Evolutionary conservation across 306 rosid genomes (phyloP).

Genomic region (Ziziphus jujuba): DNA sequence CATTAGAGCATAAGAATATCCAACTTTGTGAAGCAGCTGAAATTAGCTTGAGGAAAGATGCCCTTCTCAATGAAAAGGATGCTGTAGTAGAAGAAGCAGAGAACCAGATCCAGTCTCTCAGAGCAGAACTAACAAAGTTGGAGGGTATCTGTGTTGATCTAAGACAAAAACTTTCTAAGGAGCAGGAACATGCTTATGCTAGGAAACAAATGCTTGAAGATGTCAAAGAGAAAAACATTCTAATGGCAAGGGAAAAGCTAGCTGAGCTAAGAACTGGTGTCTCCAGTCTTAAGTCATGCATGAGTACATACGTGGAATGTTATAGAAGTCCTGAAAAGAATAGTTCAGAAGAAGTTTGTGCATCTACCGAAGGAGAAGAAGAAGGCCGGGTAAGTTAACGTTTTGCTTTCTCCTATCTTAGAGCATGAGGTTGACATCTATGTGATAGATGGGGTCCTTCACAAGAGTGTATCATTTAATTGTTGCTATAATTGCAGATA

Average conservation of each 20-base stretch:
- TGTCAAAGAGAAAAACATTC: conserved; percentile 54
- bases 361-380: conserved; percentile 37
- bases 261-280: conserved; percentile 74
- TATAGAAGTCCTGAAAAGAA: conserved; percentile 36
- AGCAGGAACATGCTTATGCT: conserved; percentile 48
- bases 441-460: conserved; percentile 33
- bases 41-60: conserved; percentile 50
- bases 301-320: conserved; percentile 51
- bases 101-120: conserved; percentile 31
- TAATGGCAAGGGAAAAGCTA: conserved; percentile 65
- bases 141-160: conserved; percentile 49
- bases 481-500: conserved; percentile 62
- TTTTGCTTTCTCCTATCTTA: conserved; percentile 35
- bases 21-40: conserved; percentile 52
- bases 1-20: conserved; percentile 43
- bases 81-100: conserved; percentile 53
- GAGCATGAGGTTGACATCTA: conserved; percentile 32
- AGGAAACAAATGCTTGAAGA: conserved; percentile 64
- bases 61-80: conserved; percentile 52
- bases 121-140: conserved; percentile 39
- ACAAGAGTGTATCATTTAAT: conserved; percentile 28
- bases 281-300: conserved; percentile 65
- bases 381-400: conserved; percentile 61
- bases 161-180: conserved; percentile 55
- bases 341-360: conserved; percentile 38